Evolutionary conservation across 192 early-diverging fungal genomes (phyloP), one percentile per base, ranked within the genome.

Genomic region (Chytriomyces sp.): DNA sequence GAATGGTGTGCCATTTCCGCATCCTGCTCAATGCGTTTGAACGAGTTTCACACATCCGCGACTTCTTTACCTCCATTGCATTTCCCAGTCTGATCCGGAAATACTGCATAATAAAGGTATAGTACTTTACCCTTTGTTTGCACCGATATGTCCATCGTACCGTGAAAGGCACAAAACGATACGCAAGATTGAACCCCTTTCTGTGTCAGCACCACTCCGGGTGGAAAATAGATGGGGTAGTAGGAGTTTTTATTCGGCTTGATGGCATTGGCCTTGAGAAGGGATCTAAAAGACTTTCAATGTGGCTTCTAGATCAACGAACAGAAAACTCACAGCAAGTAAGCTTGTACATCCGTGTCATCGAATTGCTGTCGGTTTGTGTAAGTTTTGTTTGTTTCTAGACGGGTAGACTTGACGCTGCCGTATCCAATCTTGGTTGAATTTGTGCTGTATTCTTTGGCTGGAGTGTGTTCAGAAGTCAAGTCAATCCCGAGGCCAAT

Each of bases 71-170:
- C 49, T 14, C 66, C 66, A 56, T 54, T 22, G 30, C 66, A 69
- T 12, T 25, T 25, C 31, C 79, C 77, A 4, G 72, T 41, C 39
- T 80, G 77, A 60, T 80, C 79, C 5, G 79, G 79, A 22, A 75
- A 67, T 7, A 80, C 63, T 39, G 37, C 72, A 67, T 80, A 80
- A 39, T 62, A 72, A 17, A 78, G 34, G 39, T 78, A 74, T 39
- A 37, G 28, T 12, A 59, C 44, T 8, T 44, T 39, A 12, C 39
- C n/a, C 17, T 56, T 68, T 7, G 12, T 36, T 19, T 30, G 36
- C 12, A 7, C 26, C 41, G n/a, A 10, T 10, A 78, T 64, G 44
- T 74, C 41, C 12, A 78, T 56, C 19, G 76, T 69, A 19, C 75
- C 75, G 38, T 77, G 76, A 33, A 73, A 73, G 5, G 65, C 75